phyloP scores from a whole-genome alignment of 1,284 basidiomycete genomes.

The Laetiporus sulphureus region DNA sequence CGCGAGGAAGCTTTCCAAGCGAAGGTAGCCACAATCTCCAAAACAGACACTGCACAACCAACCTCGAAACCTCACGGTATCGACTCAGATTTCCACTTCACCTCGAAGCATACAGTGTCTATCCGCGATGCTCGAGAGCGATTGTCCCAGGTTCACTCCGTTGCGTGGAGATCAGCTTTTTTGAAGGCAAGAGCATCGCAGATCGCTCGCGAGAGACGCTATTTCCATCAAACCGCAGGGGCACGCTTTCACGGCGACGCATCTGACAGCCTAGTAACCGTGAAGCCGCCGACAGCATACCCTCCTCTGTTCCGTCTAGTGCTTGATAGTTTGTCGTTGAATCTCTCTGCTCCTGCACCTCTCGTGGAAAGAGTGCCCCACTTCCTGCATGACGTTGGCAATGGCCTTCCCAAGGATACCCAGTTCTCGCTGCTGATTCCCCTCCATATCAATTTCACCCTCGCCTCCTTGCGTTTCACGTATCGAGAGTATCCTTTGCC shows the following conservation, averaged over 20 bases:
- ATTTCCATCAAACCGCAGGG: slow-evolving; percentile 9
- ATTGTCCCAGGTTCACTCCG: slow-evolving; percentile 70
- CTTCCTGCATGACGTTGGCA: slow-evolving; percentile 69
- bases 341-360: slow-evolving; percentile 61
- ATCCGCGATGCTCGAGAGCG: slow-evolving; percentile 71
- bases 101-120: slow-evolving; percentile 56
- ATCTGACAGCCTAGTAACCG: slow-evolving; percentile 25
- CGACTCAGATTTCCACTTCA: slow-evolving; percentile 45
- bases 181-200: slow-evolving; percentile 15
- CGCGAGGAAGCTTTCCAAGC: slow-evolving; percentile 79
- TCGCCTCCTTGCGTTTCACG: slow-evolving; percentile 55
- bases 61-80: slow-evolving; percentile 14
- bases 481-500: slow-evolving; percentile 83
- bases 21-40: slow-evolving; percentile 63
- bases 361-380: slow-evolving; percentile 48
- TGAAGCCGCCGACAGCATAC: slow-evolving; percentile 33
- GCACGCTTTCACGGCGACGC: slow-evolving; percentile 8
- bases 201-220: slow-evolving; percentile 12
- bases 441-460: slow-evolving; percentile 69
- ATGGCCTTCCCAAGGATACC: slow-evolving; percentile 65
- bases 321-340: slow-evolving; percentile 54
- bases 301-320: slow-evolving; percentile 76
- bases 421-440: slow-evolving; percentile 82
- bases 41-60: slow-evolving; percentile 24
- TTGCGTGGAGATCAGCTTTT: slow-evolving; percentile 56